Conservation (phyloP, 179 eudicot species). For the Sideroxylon spinosum region DNA sequence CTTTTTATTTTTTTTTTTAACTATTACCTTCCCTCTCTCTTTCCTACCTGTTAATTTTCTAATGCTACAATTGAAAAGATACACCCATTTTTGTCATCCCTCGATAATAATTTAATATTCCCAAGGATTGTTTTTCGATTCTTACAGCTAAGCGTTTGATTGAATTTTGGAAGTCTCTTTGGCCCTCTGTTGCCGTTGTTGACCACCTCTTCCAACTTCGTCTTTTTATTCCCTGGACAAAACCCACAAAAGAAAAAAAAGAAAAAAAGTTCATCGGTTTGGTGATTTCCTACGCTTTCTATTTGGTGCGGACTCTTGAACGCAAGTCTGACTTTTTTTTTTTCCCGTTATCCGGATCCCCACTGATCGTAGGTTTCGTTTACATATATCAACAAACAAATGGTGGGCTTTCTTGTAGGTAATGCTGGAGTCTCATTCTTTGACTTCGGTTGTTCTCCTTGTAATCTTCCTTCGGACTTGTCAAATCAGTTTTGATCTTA, state of each 20-base stretch:
- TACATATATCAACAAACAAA: conserved; percentile 3
- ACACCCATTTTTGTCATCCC: too few relatives aligned
- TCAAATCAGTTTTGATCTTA: not conserved
- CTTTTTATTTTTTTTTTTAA: too few relatives aligned
- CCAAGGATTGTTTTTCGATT: not conserved
- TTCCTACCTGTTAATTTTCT: too few relatives aligned
- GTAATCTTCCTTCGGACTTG: not conserved
- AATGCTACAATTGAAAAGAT: too few relatives aligned
- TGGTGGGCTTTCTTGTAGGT: conserved; percentile 11
- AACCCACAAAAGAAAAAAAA: not conserved
- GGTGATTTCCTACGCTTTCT: not conserved
- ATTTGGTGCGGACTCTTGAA: not conserved
- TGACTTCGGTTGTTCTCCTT: conserved; percentile 8
- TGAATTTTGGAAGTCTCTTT: conserved; percentile 13
- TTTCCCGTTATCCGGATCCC: not conserved
- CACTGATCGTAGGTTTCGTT: conserved; percentile 15
- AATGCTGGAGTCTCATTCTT: not conserved
- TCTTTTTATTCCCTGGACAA: not conserved
- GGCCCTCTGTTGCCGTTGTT: conserved; percentile 22
- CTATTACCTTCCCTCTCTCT: too few relatives aligned
- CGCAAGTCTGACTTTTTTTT: not conserved
- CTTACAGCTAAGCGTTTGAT: conserved; percentile 3
- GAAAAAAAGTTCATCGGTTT: too few relatives aligned
- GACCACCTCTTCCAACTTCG: conserved; percentile 8
- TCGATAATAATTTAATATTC: too few relatives aligned